phyloP scores from a whole-genome alignment of 495 filamentous ascomycete genomes.

The Penicillium pulvis region DNA sequence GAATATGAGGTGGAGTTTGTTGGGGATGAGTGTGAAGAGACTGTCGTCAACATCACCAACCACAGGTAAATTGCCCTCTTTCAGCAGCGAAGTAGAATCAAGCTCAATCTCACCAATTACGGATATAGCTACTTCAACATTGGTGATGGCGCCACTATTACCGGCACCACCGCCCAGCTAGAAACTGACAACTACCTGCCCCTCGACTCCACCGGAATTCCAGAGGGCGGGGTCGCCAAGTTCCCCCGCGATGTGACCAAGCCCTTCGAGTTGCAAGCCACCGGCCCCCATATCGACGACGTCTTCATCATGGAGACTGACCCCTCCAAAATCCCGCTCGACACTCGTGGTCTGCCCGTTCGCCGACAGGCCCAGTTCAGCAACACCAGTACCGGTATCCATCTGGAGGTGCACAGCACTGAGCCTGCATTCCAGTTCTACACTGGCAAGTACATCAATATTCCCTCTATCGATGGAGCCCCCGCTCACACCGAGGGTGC shows the following conservation, averaged over 20 bases:
- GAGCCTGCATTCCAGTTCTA: constrained; percentile 98
- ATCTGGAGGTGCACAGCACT: constrained; percentile 83
- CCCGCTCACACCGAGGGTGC: constrained; percentile 64
- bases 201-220: constrained; percentile 69
- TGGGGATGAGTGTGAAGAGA: constrained; percentile 76
- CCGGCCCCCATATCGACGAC: constrained; percentile 79
- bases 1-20: constrained; percentile 90
- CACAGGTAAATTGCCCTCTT: constrained; percentile 73
- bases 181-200: constrained; percentile 72
- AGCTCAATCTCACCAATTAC: not conserved
- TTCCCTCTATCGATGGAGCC: constrained; percentile 67
- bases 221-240: constrained; percentile 46
- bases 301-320: constrained; percentile 79
- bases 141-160: constrained; percentile 62
- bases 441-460: constrained; percentile 79
- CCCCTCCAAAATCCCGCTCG: constrained; percentile 64
- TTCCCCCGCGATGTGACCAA: constrained; percentile 57
- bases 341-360: constrained; percentile 71
- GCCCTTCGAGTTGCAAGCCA: constrained; percentile 66
- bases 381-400: constrained; percentile 69
- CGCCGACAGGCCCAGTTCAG: constrained; percentile 64
- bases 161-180: constrained; percentile 74
- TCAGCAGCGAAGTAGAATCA: no score
- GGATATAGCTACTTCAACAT: constrained; percentile 89
- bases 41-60: constrained; percentile 88